phyloP scores from a whole-genome alignment of 2,329 filamentous ascomycete genomes.

The Talaromyces sp. region DNA sequence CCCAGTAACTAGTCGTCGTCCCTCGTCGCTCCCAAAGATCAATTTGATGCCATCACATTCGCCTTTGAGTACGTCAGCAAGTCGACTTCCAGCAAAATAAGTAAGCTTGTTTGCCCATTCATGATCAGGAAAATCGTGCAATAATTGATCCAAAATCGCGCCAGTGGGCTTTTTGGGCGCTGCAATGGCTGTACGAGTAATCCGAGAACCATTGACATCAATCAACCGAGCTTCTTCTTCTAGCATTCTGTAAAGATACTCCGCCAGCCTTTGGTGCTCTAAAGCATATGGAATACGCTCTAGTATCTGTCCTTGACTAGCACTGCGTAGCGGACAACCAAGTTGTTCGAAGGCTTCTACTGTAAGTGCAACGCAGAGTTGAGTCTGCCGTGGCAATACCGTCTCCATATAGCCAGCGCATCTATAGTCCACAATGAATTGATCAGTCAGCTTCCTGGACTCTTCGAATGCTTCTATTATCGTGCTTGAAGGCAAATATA shows the following conservation, averaged over 20 bases:
- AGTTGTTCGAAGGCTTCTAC: constrained; percentile 28
- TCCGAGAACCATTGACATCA: constrained; percentile 16
- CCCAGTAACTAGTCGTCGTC: constrained; percentile 25
- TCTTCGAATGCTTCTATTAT: constrained; percentile 22
- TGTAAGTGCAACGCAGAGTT: constrained; percentile 14
- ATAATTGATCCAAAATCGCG: constrained; percentile 20
- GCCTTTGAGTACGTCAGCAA: constrained; percentile 37
- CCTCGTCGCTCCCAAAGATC: constrained; percentile 30
- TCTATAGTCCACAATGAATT: constrained; percentile 17
- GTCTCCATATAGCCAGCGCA: constrained; percentile 16
- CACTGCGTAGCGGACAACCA: constrained; percentile 16
- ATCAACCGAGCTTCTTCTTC: constrained; percentile 23
- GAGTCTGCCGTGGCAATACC: constrained; percentile 17
- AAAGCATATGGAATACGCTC: constrained; percentile 17
- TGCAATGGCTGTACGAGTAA: constrained; percentile 22
- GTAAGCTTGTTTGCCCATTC: constrained; percentile 26
- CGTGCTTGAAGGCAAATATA: constrained; percentile 4
- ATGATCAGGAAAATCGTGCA: constrained; percentile 27
- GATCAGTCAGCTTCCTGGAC: constrained; percentile 20
- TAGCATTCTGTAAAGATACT: constrained; percentile 26
- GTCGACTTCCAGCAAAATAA: constrained; percentile 22
- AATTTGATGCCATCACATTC: constrained; percentile 31
- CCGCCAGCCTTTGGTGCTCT: constrained; percentile 20
- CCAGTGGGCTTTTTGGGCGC: constrained; percentile 13
- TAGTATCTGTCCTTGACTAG: constrained; percentile 15